Percentiles rank a stretch among this genome's conserved stretches.
phyloP scores from a whole-genome alignment of 495 filamentous ascomycete genomes.

The Saxophila tyrrhenica region DNA sequence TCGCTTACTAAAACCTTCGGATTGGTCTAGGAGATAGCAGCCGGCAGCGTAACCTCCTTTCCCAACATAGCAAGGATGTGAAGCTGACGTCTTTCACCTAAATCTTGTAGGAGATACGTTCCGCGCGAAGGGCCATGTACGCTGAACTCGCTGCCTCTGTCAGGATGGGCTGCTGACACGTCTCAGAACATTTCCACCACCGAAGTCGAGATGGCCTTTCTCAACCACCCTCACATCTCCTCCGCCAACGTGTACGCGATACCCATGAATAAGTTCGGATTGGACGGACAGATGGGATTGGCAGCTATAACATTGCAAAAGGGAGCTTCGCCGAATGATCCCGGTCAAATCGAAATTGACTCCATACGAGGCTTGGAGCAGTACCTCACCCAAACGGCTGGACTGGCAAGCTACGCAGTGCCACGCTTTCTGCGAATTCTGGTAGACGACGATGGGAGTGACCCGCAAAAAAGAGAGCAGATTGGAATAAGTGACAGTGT shows the following conservation, averaged over 20 bases:
- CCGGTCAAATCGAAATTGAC: neutral
- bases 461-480: neutral
- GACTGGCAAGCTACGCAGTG: neutral
- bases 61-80: too few species aligned
- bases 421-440: neutral
- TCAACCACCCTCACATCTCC: neutral
- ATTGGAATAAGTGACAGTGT: neutral
- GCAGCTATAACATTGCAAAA: neutral
- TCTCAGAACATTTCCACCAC: neutral
- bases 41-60: too few species aligned
- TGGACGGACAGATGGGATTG: neutral
- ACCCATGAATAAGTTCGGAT: neutral
- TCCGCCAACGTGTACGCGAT: neutral
- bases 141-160: too few species aligned
- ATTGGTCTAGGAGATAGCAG: too few species aligned
- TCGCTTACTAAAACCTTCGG: too few species aligned
- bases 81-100: too few species aligned
- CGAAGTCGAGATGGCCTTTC: neutral
- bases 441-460: neutral
- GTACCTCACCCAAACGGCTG: neutral
- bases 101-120: neutral
- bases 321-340: neutral
- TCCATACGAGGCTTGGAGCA: neutral
- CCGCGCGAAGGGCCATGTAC: neutral
- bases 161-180: too few species aligned